These are phyloP conservation scores for Aspergillus indologenus DNA, from an alignment of 495 filamentous ascomycete species.

Conservation along the genomic window DNA sequence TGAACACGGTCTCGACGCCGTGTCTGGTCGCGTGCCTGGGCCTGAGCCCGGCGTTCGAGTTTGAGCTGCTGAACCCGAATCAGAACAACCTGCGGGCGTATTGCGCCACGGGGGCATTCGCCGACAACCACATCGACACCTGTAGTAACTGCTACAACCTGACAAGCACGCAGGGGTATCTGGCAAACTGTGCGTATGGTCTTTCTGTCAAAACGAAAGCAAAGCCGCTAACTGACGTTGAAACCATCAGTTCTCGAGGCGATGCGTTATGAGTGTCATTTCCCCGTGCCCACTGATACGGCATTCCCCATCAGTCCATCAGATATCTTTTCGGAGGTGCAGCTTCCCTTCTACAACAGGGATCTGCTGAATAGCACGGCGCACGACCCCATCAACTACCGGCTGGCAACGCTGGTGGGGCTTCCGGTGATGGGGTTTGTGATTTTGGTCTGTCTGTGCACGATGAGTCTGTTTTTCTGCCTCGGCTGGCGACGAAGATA, in stretches of 20 bases:
- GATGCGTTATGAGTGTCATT: conserved; percentile 49
- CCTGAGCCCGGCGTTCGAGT: conserved; percentile 34
- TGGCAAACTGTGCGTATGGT: conserved; percentile 48
- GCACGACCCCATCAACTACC: conserved; percentile 25
- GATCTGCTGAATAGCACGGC: conserved; percentile 24
- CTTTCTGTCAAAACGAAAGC: not conserved
- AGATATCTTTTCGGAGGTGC: conserved; percentile 41
- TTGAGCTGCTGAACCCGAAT: conserved; percentile 29
- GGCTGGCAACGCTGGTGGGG: conserved; percentile 44
- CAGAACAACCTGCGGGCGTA: conserved; percentile 31
- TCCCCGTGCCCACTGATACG: conserved; percentile 28
- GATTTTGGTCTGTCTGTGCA: not conserved
- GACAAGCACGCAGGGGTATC: conserved; percentile 39
- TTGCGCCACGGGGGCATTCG: conserved; percentile 35
- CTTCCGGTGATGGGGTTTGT: conserved; percentile 38
- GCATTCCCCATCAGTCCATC: conserved; percentile 43
- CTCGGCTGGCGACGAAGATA: not conserved
- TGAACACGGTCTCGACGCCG: conserved; percentile 38
- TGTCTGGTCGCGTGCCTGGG: conserved; percentile 43
- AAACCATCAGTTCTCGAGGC: conserved; percentile 44
- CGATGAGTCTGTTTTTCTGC: not conserved
- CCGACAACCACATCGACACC: conserved; percentile 38
- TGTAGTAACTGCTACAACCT: conserved; percentile 49
- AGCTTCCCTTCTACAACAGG: conserved; percentile 37
- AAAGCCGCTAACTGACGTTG: not conserved